Evolutionary conservation across 257 asterid genomes (phyloP).

Genomic region (Petunia axillaris): DNA sequence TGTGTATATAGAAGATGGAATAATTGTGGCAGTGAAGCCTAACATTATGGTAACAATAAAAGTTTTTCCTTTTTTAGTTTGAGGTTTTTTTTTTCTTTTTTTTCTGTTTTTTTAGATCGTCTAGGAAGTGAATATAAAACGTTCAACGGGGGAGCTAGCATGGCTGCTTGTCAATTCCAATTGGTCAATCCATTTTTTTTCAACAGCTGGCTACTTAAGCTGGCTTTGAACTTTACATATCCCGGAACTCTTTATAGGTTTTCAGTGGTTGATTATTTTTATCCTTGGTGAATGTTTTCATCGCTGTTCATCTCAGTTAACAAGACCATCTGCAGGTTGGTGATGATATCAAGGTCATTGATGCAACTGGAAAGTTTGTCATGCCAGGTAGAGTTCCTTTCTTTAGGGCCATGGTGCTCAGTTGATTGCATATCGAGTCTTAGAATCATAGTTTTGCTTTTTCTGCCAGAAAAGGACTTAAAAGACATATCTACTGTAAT

Average conservation of each 20-base stretch:
- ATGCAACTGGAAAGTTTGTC: constrained; percentile 92
- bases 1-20: constrained; percentile 83
- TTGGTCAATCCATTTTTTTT: neutral
- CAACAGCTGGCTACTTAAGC: neutral
- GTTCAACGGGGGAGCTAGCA: neutral
- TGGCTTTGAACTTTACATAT: neutral
- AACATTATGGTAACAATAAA: constrained; percentile 58
- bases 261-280: constrained; percentile 11
- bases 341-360: constrained; percentile 73
- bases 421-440: neutral
- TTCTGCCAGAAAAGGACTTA: neutral
- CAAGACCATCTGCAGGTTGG: constrained; percentile 61
- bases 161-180: neutral
- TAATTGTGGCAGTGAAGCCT: constrained; percentile 62
- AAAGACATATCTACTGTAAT: neutral
- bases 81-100: neutral
- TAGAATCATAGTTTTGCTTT: neutral
- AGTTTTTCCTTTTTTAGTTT: constrained; percentile 14
- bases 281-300: neutral
- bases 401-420: constrained; percentile 19
- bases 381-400: constrained; percentile 78
- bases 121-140: constrained; percentile 22
- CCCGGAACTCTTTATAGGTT: neutral
- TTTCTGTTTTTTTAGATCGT: constrained; percentile 19
- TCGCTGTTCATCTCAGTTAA: constrained; percentile 27